Percentiles rank a stretch among this genome's conserved stretches.
Evolutionary conservation across 2,329 filamentous ascomycete species (phyloP).

Genomic region (Pleoardoris graminearum): DNA sequence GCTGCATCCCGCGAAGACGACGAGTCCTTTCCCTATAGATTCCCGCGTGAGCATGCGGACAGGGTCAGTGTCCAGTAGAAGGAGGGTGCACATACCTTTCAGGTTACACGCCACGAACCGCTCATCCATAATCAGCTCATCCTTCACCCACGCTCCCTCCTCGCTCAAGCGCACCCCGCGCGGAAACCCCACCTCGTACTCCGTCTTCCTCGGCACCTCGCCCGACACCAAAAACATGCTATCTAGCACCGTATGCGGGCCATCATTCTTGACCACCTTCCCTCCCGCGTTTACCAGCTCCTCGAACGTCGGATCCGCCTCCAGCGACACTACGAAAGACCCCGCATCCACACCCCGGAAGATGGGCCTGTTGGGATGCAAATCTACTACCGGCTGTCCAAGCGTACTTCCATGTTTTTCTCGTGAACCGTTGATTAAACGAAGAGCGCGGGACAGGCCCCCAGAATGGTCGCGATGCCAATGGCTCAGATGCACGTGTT

Average conservation of each 20-base stretch:
- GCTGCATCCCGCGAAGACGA: slow-evolving; percentile 61
- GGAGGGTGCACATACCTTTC: slow-evolving; percentile 46
- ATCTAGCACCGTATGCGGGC: slow-evolving; percentile 53
- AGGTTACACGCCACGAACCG: slow-evolving; percentile 58
- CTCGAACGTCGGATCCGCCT: slow-evolving; percentile 57
- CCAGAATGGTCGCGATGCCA: slow-evolving; percentile 62
- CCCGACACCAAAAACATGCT: slow-evolving; percentile 59
- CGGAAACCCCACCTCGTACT: slow-evolving; percentile 55
- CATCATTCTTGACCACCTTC: slow-evolving; percentile 42
- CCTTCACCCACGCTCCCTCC: slow-evolving; percentile 51
- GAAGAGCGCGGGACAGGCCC: slow-evolving; percentile 56
- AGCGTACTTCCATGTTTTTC: slow-evolving; percentile 16
- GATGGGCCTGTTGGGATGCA: slow-evolving; percentile 58
- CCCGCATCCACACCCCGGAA: slow-evolving; percentile 54
- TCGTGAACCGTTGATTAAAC: slow-evolving; percentile 47
- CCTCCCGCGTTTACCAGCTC: slow-evolving; percentile 53
- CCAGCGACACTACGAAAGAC: slow-evolving; percentile 51
- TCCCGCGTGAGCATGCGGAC: not conserved
- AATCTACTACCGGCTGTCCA: slow-evolving; percentile 48
- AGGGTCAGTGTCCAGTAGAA: not conserved
- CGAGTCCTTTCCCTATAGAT: slow-evolving; percentile 53
- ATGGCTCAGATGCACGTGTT: slow-evolving; percentile 56
- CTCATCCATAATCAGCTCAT: slow-evolving; percentile 58
- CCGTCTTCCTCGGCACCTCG: slow-evolving; percentile 54
- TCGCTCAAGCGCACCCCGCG: slow-evolving; percentile 52